Base-by-base conservation (phyloP, 176 grass and related monocot species). In the Hordeum marinum region DNA sequence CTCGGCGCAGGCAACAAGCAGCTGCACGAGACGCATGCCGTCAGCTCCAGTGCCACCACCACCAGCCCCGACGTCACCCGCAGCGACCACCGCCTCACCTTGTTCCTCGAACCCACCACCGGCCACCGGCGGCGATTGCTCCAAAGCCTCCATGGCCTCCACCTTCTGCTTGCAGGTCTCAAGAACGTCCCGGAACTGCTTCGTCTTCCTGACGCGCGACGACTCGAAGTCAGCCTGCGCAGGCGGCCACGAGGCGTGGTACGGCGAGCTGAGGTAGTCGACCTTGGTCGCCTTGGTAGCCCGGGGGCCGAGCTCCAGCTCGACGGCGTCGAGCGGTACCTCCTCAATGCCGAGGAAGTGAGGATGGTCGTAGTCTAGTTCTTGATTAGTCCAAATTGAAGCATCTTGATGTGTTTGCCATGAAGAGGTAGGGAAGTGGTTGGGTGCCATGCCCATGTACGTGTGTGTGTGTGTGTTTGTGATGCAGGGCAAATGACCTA, bases 1-100 rank as follows among this genome's bases (percentile, higher is more conserved):
- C 92, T 94, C 92, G 4, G 92, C 92, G 82, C 92, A 94, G 11
- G 92, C 87, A 1, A 94, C 90, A 2, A 94, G 89, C 0, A 94
- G 84, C 72, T 91, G 92, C 41, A 94, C 87, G 32, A 94, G 89
- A 8, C 84, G 77, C 92, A 94, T 89, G 31, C 89, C 87, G 1
- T 84, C 87, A 2, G 75, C 89, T 18, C 69, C 84, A 4, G 59
- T 63, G 1, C 74, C 79, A 0, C 24, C 57, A 0, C 63, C 72
- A 1, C 48, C 50, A 2, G 4, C 18, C 7, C 52, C 18, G 52
- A 57, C 34, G 0, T 65, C 76, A 1, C 26, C 57, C 21, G 21
- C 11, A 8, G 26, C 43, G 2, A 9, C 14, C 7, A 29, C 72
- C 1, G 62, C 36, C 58, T 78, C 67, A 27, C 35, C 29, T 26